phyloP scores from a whole-genome alignment of 1,284 basidiomycete species.

The Melanopsichium pennsylvanicum region DNA sequence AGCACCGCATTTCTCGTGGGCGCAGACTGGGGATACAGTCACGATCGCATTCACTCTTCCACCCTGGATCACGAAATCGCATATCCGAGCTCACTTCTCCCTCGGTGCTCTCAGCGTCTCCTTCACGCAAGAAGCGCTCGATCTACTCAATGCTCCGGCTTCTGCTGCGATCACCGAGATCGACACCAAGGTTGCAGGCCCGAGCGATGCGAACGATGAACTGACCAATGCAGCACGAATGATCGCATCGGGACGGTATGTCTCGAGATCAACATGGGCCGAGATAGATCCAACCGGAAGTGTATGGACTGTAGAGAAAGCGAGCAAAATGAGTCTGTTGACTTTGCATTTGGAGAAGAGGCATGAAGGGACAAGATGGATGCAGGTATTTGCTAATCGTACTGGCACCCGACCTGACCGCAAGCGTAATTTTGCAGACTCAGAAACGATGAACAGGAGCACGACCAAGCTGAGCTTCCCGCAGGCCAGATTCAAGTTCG shows the following conservation, averaged over 20 bases:
- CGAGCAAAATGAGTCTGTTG: conserved; percentile 27
- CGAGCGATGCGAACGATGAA: conserved; percentile 11
- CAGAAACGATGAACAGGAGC: not conserved
- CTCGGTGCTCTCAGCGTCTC: conserved; percentile 74
- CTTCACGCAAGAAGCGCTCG: conserved; percentile 68
- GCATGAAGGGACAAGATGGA: conserved; percentile 76
- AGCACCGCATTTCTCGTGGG: conserved; percentile 78
- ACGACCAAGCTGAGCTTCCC: conserved; percentile 28
- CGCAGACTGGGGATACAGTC: conserved; percentile 81
- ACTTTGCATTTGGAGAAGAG: conserved; percentile 58
- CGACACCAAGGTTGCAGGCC: not conserved
- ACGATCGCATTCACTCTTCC: conserved; percentile 84
- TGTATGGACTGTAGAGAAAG: conserved; percentile 54
- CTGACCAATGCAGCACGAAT: conserved; percentile 21
- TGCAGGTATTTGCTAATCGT: conserved; percentile 74
- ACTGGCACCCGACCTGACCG: not conserved
- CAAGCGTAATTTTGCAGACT: not conserved
- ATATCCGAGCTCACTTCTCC: conserved; percentile 71
- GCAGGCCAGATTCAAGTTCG: conserved; percentile 13
- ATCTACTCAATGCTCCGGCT: not conserved
- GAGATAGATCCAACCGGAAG: conserved; percentile 48
- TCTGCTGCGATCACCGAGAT: conserved; percentile 72
- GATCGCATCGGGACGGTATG: conserved; percentile 39
- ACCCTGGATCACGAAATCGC: conserved; percentile 66
- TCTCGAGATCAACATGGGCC: conserved; percentile 51